Conservation (phyloP, 169 alveolate genomes). For the Theileria annulata region DNA sequence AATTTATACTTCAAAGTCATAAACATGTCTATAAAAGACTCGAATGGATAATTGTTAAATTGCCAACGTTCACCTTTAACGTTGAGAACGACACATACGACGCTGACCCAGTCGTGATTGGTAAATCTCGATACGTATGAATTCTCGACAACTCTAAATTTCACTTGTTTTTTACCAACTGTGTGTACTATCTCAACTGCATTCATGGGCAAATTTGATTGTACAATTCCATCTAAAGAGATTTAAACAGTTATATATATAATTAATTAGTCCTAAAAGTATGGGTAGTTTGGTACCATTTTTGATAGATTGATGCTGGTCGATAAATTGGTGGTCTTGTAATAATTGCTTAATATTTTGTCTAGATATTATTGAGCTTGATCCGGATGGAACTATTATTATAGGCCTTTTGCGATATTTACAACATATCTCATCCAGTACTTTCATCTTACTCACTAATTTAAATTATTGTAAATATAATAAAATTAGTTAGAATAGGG, state of each 20-base stretch:
- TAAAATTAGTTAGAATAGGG: background rate
- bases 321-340: slow-evolving; percentile 58
- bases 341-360: slow-evolving; percentile 58
- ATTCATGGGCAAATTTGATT: slow-evolving; percentile 54
- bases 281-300: slow-evolving; percentile 6
- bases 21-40: slow-evolving; percentile 67
- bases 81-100: slow-evolving; percentile 73
- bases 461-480: background rate
- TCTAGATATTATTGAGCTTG: slow-evolving; percentile 41
- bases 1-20: slow-evolving; percentile 64
- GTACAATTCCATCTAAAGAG: slow-evolving; percentile 37
- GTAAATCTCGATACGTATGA: slow-evolving; percentile 67
- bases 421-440: slow-evolving; percentile 73
- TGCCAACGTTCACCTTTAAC: slow-evolving; percentile 70
- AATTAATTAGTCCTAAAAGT: background rate
- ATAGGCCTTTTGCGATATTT: slow-evolving; percentile 75
- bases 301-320: slow-evolving; percentile 48
- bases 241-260: slow-evolving; percentile 6
- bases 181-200: slow-evolving; percentile 71
- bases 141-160: slow-evolving; percentile 73
- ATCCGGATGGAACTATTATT: slow-evolving; percentile 64
- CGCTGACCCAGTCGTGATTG: slow-evolving; percentile 75
- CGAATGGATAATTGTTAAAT: slow-evolving; percentile 73
- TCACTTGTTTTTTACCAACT: slow-evolving; percentile 65
- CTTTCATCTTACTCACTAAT: slow-evolving; percentile 40